Evolutionary conservation across 2,329 filamentous ascomycete species (phyloP).

Genomic region (Byssochlamys sp.): DNA sequence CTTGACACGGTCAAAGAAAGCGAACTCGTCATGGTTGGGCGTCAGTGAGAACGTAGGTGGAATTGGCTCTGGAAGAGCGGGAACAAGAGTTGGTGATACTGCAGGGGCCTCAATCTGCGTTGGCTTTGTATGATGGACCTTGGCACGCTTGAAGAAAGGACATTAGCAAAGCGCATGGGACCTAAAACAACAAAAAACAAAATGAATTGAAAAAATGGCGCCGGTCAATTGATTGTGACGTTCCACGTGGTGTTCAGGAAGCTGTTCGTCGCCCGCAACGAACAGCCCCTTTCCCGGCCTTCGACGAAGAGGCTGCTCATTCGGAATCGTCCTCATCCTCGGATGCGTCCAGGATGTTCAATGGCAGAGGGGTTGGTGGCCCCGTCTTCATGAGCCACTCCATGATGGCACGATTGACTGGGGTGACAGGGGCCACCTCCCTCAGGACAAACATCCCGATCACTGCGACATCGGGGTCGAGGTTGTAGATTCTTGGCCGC

Average conservation of each 20-base stretch:
- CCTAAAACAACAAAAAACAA: not conserved
- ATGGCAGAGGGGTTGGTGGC: not conserved
- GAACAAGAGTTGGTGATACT: conserved; percentile 78
- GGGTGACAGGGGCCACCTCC: not conserved
- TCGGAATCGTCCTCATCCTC: not conserved
- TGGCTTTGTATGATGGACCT: conserved; percentile 60
- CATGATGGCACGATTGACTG: not conserved
- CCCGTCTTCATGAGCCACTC: not conserved
- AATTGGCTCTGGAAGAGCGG: conserved; percentile 76
- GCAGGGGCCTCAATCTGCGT: conserved; percentile 48
- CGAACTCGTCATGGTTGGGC: conserved; percentile 75
- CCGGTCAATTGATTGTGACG: not conserved
- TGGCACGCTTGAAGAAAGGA: conserved; percentile 54
- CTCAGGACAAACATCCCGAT: not conserved
- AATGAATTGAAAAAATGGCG: not conserved
- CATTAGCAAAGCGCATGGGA: conserved; percentile 9
- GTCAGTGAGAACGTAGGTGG: conserved; percentile 62
- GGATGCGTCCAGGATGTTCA: not conserved
- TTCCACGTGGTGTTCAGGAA: not conserved
- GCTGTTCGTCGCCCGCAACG: not conserved
- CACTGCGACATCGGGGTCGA: not conserved
- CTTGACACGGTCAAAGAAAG: conserved; percentile 92
- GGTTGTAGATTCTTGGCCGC: not conserved
- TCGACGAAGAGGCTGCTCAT: not conserved
- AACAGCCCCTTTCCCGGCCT: not conserved